A percentile compares a stretch with the other conserved stretches of the same genome.
Evolutionary conservation across 2,329 filamentous ascomycete species (phyloP).

Genomic region (Aspergillus fumigatiaffinis): DNA sequence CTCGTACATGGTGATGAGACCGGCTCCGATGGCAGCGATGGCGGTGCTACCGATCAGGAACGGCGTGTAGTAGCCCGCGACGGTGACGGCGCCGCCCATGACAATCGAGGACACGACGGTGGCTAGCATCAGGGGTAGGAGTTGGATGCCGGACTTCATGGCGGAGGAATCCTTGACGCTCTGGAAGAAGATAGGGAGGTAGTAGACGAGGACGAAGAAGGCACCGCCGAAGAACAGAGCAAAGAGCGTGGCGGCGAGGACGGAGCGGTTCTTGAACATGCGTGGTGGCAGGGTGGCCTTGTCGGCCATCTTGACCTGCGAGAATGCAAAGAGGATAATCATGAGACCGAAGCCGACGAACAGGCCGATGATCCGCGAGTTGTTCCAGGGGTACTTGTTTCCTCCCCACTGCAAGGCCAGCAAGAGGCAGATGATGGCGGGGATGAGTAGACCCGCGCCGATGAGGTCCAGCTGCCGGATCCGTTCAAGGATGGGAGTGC

Average conservation of each 20-base stretch:
- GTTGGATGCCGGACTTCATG: conserved; percentile 44
- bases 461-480: conserved; percentile 38
- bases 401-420: conserved; percentile 25
- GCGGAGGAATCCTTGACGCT: conserved; percentile 42
- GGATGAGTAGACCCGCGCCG: conserved; percentile 30
- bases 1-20: conserved; percentile 39
- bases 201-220: conserved; percentile 41
- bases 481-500: conserved; percentile 34
- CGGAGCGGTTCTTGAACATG: conserved; percentile 46
- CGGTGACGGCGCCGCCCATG: conserved; percentile 29
- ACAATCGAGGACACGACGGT: conserved; percentile 33
- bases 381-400: conserved; percentile 17
- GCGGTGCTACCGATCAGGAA: conserved; percentile 36
- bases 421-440: conserved; percentile 18
- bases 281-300: conserved; percentile 49
- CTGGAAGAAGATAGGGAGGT: conserved; percentile 47
- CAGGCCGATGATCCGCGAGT: conserved; percentile 19
- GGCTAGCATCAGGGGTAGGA: conserved; percentile 37
- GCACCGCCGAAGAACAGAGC: conserved; percentile 34
- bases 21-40: conserved; percentile 37
- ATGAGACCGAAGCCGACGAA: conserved; percentile 24
- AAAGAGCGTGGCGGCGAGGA: conserved; percentile 30
- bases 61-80: conserved; percentile 39
- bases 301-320: conserved; percentile 46
- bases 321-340: conserved; percentile 41